phyloP scores from a whole-genome alignment of 176 grass and related monocot species.

The Oryza coarctata region DNA sequence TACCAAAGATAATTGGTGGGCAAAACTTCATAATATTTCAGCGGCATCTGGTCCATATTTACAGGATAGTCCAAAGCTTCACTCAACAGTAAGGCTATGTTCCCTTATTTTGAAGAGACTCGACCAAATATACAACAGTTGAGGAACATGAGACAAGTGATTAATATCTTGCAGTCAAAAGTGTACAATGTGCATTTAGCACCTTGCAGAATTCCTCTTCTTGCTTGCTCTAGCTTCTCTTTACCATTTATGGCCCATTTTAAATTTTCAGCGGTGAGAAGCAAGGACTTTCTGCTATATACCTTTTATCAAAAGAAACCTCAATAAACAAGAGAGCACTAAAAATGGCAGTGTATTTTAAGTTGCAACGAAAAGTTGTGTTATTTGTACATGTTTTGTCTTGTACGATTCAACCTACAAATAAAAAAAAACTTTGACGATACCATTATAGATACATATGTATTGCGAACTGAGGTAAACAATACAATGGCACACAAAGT shows the following conservation, averaged over 20 bases:
- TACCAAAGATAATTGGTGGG: neutral
- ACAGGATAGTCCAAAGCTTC: constrained; percentile 21
- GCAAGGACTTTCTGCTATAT: neutral
- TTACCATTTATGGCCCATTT: neutral
- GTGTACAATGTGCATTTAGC: neutral
- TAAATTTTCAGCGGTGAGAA: neutral
- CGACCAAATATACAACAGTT: neutral
- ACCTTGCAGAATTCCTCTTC: neutral
- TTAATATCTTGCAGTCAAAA: neutral
- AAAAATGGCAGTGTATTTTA: neutral
- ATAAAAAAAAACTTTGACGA: neutral
- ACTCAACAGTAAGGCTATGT: neutral
- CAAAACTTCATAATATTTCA: neutral
- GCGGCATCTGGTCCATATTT: constrained; percentile 9
- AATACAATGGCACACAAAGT: neutral
- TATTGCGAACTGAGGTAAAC: neutral
- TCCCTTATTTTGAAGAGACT: neutral
- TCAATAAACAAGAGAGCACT: neutral
- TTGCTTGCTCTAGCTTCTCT: neutral
- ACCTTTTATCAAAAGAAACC: neutral
- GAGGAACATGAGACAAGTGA: neutral
- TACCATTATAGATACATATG: neutral
- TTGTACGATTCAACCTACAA: neutral
- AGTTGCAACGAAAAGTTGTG: neutral
- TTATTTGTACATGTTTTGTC: neutral